Base-by-base conservation (phyloP, 805 yeast genomes). In the Candida tammaniensis region DNA sequence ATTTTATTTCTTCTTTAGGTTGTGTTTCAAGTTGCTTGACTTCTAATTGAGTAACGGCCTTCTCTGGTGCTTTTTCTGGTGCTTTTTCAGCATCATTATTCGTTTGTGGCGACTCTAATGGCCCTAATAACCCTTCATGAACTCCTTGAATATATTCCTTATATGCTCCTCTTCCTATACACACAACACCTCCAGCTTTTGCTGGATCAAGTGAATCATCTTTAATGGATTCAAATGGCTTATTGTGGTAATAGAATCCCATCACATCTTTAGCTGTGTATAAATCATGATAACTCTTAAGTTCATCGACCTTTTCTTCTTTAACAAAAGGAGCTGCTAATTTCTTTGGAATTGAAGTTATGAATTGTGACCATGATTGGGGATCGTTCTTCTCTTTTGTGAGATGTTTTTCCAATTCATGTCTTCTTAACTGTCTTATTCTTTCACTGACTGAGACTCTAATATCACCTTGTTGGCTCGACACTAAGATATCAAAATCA, bases 91-190 rank as follows among this genome's bases (percentile, higher is more conserved):
- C n/a, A n/a, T n/a, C n/a, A n/a, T n/a, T n/a, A n/a, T n/a, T n/a
- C n/a, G n/a, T n/a, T n/a, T n/a, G n/a, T 30, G 35, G 70, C 35
- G 53, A 54, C 24, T 66, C 87, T 39, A 91, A 64, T 2, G 98
- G 98, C 0, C 98, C 98, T 29, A 93, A 60, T 54, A 93, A 70
- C 5, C 98, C 98, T 64, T 93, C 98, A 48, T 93, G 96, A 8
- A 93, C 55, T 7, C 99, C 99, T 27, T 74, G 72, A 34, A 93
- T 55, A 54, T 87, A 93, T 67, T 93, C 99, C 57, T 91, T 91
- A 57, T 76, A 93, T 0, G 97, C 91, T 38, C 98, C 98, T 55
- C 99, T 74, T 4, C 99, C 99, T 17, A 93, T 64, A 54, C 96
- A 86, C 14, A 93, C 73, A 9, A 88, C 82, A 27, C 98, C 98